Base-by-base conservation (phyloP, 2,329 filamentous ascomycete species). In the Westerdykella aurantiaca region DNA sequence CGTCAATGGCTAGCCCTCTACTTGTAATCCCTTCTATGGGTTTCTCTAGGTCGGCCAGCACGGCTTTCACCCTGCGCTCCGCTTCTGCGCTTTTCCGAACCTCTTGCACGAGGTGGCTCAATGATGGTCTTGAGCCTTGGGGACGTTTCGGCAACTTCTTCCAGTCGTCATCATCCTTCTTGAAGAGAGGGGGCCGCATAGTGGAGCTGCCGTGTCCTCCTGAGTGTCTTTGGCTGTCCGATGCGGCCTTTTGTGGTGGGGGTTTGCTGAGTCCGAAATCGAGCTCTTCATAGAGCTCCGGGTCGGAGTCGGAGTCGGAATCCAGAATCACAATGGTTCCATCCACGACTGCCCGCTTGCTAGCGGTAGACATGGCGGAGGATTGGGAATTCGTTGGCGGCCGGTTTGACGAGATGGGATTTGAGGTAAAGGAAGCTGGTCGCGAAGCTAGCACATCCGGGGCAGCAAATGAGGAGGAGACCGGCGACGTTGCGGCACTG, bases 241-340 rank as follows among this genome's bases (percentile, higher is more conserved):
- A 45, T n/a, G 43, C 31, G 2, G 47, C 14, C 25, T 31, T 46
- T 56, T 23, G 47, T 33, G 22, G 38, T 14, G 43, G 39, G 2
- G 45, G 16, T 33, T 43, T 41, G 22, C 17, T 31, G 38, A 47
- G 17, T 7, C 55, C 51, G 25, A 68, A 72, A 45, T 78, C 71
- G 0, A 83, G 83, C 39, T 78, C 75, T 10, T 46, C 42, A 6
- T 43, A 40, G 2, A 45, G 44, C 39, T 46, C 44, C 7, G 55
- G 60, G 22, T 75, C 76, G 14, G 77, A 77, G n/a, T 86, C 84
- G 9, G 85, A 83, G 56, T 90, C 86, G 0, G 86, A 89, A 42
- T 79, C 82, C 37, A 75, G 74, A 18, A 90, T 71, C 2, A 67
- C 51, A 9, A 55, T 52, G 41, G 63, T 61, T 2, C 78, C 78